Evolutionary conservation across 2,329 filamentous ascomycete genomes (phyloP).

Genomic region (Penicillium sp.): DNA sequence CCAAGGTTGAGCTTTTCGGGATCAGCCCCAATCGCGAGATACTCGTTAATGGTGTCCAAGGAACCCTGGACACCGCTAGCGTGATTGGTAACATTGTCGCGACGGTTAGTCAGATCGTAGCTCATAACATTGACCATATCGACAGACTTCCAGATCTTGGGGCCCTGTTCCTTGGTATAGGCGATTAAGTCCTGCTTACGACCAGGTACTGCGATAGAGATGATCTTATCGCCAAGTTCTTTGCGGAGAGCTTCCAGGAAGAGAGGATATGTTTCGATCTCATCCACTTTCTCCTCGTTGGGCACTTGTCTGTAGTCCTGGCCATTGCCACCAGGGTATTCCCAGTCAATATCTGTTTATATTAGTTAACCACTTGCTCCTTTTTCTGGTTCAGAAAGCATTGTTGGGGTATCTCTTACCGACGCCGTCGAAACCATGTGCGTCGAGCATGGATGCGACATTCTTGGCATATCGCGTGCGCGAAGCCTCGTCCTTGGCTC

Average conservation of each 20-base stretch:
- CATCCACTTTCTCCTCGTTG: constrained; percentile 57
- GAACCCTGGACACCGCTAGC: constrained; percentile 62
- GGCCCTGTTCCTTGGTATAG: constrained; percentile 57
- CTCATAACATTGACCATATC: constrained; percentile 71
- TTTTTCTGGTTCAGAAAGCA: background rate
- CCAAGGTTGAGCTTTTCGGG: constrained; percentile 61
- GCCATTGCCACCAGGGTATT: constrained; percentile 61
- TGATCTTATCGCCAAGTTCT: constrained; percentile 58
- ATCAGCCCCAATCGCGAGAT: constrained; percentile 56
- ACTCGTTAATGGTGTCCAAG: constrained; percentile 54
- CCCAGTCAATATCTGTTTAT: constrained; percentile 64
- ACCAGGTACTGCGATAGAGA: constrained; percentile 67
- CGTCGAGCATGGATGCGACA: constrained; percentile 60
- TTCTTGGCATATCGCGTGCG: constrained; percentile 62
- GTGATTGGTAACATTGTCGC: constrained; percentile 62
- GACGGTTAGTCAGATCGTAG: constrained; percentile 69
- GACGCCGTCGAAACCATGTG: constrained; percentile 63
- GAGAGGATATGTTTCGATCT: constrained; percentile 61
- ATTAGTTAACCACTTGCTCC: constrained; percentile 15
- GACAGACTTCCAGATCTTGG: constrained; percentile 57
- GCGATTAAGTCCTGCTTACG: constrained; percentile 64
- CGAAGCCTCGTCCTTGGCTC: constrained; percentile 50
- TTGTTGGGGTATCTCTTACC: constrained; percentile 37
- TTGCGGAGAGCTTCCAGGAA: constrained; percentile 58
- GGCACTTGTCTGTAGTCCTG: constrained; percentile 63